Evolutionary conservation across 768 basidiomycete genomes (phyloP).

Genomic region (Pisolithus marmoratus): DNA sequence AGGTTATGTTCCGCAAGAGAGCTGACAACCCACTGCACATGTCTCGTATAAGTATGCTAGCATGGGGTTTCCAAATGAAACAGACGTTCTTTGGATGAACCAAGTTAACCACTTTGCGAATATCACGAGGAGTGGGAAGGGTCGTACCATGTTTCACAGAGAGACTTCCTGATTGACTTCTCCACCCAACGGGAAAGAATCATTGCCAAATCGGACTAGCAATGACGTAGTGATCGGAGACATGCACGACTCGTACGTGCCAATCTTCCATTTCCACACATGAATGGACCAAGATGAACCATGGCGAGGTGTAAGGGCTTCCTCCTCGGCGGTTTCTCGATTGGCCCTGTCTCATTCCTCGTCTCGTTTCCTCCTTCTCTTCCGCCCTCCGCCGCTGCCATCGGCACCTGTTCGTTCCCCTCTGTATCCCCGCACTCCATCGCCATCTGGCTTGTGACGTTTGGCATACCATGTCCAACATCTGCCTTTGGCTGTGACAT

Average conservation of each 20-base stretch:
- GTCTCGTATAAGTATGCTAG: no score
- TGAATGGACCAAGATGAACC: conserved; percentile 90
- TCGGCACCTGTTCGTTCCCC: conserved; percentile 36
- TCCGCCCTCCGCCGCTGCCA: conserved; percentile 17
- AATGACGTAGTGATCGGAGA: conserved; percentile 56
- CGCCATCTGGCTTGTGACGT: conserved; percentile 33
- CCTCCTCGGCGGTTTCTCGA: conserved; percentile 43
- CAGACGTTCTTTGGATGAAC: no score
- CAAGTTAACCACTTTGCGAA: no score
- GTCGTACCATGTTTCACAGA: no score
- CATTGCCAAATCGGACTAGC: no score
- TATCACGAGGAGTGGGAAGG: no score
- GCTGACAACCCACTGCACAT: no score
- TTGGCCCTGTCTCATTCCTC: conserved; percentile 29
- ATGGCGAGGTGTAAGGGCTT: conserved; percentile 59
- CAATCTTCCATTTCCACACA: conserved; percentile 97
- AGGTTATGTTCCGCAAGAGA: no score
- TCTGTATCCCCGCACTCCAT: not conserved
- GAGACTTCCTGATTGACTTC: no score
- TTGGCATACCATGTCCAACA: conserved; percentile 37
- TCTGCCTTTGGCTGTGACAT: conserved; percentile 39
- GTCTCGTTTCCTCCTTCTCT: conserved; percentile 32
- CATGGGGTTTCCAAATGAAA: no score
- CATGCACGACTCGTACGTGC: conserved; percentile 79
- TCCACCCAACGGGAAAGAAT: no score